Percentiles rank a stretch among this genome's conserved stretches.
Evolutionary conservation across 176 grass and related monocot genomes (phyloP).

Genomic region (Dactylis glomerata): DNA sequence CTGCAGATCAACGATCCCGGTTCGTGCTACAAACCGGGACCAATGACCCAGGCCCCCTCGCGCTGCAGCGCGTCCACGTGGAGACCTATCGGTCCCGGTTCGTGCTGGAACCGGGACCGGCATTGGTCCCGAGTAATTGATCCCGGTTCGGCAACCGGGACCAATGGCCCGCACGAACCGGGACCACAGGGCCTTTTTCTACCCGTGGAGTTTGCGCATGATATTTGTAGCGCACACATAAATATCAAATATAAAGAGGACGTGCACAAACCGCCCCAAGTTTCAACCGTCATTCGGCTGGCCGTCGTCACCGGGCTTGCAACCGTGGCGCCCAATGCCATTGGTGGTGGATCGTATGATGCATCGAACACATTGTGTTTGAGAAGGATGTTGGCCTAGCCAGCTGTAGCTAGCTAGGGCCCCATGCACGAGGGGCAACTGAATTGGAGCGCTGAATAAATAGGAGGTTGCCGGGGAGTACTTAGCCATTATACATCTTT

Average conservation of each 20-base stretch:
- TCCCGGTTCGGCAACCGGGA: too few relatives aligned
- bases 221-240: background rate
- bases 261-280: background rate
- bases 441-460: conserved; percentile 25
- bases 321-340: background rate
- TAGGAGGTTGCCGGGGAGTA: conserved; percentile 20
- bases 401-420: background rate
- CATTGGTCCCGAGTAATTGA: too few relatives aligned
- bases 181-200: too few relatives aligned
- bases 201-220: background rate
- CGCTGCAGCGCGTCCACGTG: too few relatives aligned
- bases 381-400: background rate
- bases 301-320: background rate
- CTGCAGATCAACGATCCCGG: too few relatives aligned
- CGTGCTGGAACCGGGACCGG: too few relatives aligned
- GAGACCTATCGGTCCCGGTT: too few relatives aligned
- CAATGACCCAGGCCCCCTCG: too few relatives aligned
- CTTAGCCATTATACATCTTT: conserved; percentile 18
- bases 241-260: background rate
- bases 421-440: conserved; percentile 33
- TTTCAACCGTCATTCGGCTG: background rate
- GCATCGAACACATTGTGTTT: conserved; percentile 19
- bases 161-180: too few relatives aligned
- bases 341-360: conserved; percentile 5
- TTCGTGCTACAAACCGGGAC: too few relatives aligned